Percentiles rank a stretch among this genome's conserved stretches.
phyloP scores from a whole-genome alignment of 2,329 filamentous ascomycete species.

The Xylaria sp. region DNA sequence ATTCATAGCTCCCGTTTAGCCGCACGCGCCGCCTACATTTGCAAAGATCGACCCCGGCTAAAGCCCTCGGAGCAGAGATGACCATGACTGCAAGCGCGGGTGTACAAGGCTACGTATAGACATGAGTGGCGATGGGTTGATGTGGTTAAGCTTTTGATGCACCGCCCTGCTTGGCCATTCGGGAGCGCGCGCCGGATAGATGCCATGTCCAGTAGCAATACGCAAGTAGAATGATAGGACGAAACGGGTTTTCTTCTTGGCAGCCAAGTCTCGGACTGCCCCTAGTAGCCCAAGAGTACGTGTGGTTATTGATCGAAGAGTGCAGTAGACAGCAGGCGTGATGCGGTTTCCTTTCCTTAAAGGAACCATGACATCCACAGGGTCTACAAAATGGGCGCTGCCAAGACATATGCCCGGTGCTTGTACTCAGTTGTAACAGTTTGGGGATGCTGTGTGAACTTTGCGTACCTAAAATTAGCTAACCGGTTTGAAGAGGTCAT shows the following conservation, averaged over 20 bases:
- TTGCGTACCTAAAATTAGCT: conserved; percentile 2
- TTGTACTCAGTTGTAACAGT: background rate
- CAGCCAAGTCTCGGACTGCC: background rate
- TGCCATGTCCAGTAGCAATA: background rate
- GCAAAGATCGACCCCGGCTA: conserved; percentile 39
- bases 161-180: conserved; percentile 25
- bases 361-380: conserved; percentile 4
- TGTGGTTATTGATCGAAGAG: background rate
- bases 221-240: background rate
- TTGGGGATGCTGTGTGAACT: background rate
- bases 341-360: background rate
- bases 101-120: conserved; percentile 15
- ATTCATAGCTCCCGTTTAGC: conserved; percentile 44
- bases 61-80: conserved; percentile 36
- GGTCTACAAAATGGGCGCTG: conserved; percentile 1
- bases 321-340: background rate
- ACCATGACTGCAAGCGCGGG: conserved; percentile 16
- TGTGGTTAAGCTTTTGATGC: conserved; percentile 28
- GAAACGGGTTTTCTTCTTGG: background rate
- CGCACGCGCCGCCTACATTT: conserved; percentile 37
- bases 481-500: background rate
- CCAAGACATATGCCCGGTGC: background rate
- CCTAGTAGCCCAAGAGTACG: conserved; percentile 1
- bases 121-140: conserved; percentile 23
- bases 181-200: conserved; percentile 34